A percentile compares a stretch with the other conserved stretches of the same genome.
Conservation (phyloP, 1,284 basidiomycete species). For the Melampsora abietis-canadensis region DNA sequence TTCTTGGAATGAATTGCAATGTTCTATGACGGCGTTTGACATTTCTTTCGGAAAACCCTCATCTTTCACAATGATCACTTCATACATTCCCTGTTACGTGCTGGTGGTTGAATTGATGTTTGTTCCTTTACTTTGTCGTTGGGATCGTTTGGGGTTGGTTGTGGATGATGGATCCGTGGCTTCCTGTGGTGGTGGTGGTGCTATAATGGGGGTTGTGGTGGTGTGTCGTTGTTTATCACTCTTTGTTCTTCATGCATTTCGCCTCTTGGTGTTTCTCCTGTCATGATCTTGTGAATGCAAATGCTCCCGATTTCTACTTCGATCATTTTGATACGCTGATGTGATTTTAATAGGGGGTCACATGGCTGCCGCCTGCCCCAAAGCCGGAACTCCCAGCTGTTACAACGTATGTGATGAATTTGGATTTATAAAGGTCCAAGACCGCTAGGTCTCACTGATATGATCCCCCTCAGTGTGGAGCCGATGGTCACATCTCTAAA, state of each 20-base stretch:
- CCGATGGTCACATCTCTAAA: constrained; percentile 35
- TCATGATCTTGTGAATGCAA: neutral
- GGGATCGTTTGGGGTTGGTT: neutral
- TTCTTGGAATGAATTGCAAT: too few relatives aligned
- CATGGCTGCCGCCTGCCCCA: constrained; percentile 38
- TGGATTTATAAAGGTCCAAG: neutral
- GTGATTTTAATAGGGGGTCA: constrained; percentile 18
- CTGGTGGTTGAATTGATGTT: neutral
- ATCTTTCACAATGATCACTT: too few relatives aligned
- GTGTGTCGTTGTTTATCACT: neutral
- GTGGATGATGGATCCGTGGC: neutral
- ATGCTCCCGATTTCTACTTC: neutral
- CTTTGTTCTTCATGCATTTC: neutral
- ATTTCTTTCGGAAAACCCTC: too few relatives aligned
- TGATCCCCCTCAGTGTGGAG: constrained; percentile 20
- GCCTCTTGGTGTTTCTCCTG: neutral
- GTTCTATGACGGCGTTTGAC: too few relatives aligned
- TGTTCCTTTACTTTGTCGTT: neutral
- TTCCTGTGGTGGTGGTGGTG: neutral
- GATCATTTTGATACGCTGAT: neutral
- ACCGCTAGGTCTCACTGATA: neutral
- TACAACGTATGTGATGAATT: constrained; percentile 26
- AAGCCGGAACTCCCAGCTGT: constrained; percentile 40
- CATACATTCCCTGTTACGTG: too few relatives aligned
- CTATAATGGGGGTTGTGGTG: constrained; percentile 4